Evolutionary conservation across 257 asterid species (phyloP), one percentile per base, ranked within the genome.

Genomic region (Nicotiana undulata): DNA sequence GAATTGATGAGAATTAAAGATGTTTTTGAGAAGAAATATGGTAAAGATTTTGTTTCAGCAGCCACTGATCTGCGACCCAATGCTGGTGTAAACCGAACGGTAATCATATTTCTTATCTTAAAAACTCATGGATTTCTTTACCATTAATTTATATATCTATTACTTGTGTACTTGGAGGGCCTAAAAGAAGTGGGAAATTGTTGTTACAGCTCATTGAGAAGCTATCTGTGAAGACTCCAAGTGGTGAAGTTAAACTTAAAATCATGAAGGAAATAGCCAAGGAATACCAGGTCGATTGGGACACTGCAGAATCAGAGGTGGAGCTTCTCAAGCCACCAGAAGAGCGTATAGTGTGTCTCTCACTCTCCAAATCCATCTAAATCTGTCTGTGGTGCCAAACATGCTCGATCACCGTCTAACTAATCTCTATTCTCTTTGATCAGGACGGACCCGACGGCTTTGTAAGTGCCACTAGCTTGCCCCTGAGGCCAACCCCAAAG

Each of bases 251-350:
- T 49, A 95, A 95, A 86, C 53, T 95, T 87, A 93, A 93, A 81
- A 92, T 93, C 79, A 34, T 95, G 87, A 93, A 92, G 93, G 98
- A 93, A 85, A 95, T 93, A 78, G 98, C 99, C 0, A 95, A 93
- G 83, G 99, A 95, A 84, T 95, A 90, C 90, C 93, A 92, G 83
- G 96, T 94, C 61, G 88, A 95, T 26, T 95, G 98, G 99, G 98
- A 95, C 81, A 89, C 91, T 6, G 56, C 88, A 37, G 99, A 93
- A 86, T 83, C 97, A 0, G 99, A 95, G 85, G 85, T 60, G 64
- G 99, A 95, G 89, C 89, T 95, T 58, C 93, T 95, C 85, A 93
- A 93, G 89, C 95, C 92, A 24, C 97, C 94, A 9, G 99, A 95
- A 90, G 93, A 90, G 85, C 97, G 92, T 40, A 88, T 92, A 60